Evolutionary conservation across 352 stramenopile genomes (phyloP).

Genomic region (Phytophthora tubulina): DNA sequence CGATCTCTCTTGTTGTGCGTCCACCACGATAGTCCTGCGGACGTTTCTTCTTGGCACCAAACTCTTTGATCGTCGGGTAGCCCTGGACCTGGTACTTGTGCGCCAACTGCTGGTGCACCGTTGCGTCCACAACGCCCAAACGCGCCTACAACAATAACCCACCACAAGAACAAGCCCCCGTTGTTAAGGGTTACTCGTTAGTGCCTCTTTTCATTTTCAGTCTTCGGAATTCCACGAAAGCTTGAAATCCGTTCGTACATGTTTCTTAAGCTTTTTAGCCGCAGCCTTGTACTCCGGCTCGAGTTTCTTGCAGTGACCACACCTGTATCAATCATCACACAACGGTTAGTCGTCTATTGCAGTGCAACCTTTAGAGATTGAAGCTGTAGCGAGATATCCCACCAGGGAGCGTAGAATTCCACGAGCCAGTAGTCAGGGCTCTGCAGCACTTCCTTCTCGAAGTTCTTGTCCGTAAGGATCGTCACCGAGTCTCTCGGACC

Average conservation of each 20-base stretch:
- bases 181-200: constrained; percentile 24
- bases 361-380: background rate
- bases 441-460: constrained; percentile 84
- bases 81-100: constrained; percentile 84
- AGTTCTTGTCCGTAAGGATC: constrained; percentile 85
- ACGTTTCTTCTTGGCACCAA: constrained; percentile 85
- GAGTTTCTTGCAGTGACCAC: constrained; percentile 92
- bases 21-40: constrained; percentile 77
- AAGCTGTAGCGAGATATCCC: constrained; percentile 14
- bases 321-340: constrained; percentile 48
- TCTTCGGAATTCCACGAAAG: constrained; percentile 12
- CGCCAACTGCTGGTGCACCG: constrained; percentile 63
- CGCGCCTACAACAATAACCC: constrained; percentile 56
- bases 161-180: background rate
- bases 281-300: constrained; percentile 91
- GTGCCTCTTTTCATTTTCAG: constrained; percentile 4
- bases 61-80: constrained; percentile 89
- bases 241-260: constrained; percentile 39
- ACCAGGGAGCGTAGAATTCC: constrained; percentile 95
- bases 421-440: constrained; percentile 91
- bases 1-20: constrained; percentile 67
- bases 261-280: constrained; percentile 87
- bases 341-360: constrained; percentile 4
- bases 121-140: constrained; percentile 75
- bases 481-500: constrained; percentile 65